Base-by-base conservation (phyloP, 2,329 filamentous ascomycete genomes). In the Neurospora sp. region DNA sequence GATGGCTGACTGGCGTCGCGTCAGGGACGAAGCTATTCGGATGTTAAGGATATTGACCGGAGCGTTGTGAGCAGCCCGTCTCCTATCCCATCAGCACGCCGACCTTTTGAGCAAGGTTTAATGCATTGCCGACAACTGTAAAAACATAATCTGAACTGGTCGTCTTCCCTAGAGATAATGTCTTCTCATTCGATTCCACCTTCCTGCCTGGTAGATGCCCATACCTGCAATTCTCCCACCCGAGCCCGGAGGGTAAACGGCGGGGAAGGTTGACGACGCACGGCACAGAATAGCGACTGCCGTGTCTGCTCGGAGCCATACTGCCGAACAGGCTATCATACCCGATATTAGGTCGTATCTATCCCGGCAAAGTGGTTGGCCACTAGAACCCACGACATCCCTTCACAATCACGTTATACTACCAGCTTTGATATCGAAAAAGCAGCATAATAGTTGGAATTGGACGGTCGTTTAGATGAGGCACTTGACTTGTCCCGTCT, bases 281-380 rank as follows among this genome's bases (percentile, higher is more conserved):
- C 23, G 23, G 23, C 23, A 28, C 23, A 28, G 23, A 28, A 28
- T 62, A 36, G 67, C 12, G 36, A 67, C 37, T 67, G 68, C 68
- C 68, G 70, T 33, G 23, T 33, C 12, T 28, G 23, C 15, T 41
- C 70, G 74, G 71, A 70, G 67, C 69, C 19, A 68, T 71, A 71
- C 66, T 73, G 71, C 74, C 74, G 73, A 75, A 74, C 69, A 74
- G 74, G 73, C 74, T 75, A 73, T 74, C 69, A 72, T 69, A 4
- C 39, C 67, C 52, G 69, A 73, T 75, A 74, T 74, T 73, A 66
- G 37, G 23, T 23, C 28, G 52, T 17, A 36, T 71, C 68, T 28
- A 67, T 46, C 70, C 69, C 69, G 57, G 41, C 67, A 68, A 66
- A 52, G 33, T 71, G 72, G 70, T 71, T 71, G 68, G 72, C 68